Conservation (phyloP, 805 yeast species). For the Wickerhamiella brachini region DNA sequence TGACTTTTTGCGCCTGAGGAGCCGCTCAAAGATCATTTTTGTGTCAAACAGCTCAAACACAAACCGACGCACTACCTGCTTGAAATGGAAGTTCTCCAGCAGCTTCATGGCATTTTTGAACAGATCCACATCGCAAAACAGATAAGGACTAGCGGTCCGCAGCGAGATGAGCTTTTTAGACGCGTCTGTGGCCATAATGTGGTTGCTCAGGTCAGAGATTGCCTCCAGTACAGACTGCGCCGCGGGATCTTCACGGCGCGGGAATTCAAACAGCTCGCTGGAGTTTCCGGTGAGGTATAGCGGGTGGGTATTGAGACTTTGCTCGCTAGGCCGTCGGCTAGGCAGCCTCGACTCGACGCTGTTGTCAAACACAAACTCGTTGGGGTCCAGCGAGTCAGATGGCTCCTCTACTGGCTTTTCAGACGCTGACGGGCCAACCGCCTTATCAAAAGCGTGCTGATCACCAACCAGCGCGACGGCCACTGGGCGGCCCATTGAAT, state of each 20-base stretch:
- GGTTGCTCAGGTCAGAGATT: constrained; percentile 45
- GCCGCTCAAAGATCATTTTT: constrained; percentile 9
- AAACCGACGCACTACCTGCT: constrained; percentile 48
- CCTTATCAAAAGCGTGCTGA: constrained; percentile 9
- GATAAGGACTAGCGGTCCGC: constrained; percentile 35
- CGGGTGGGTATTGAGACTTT: constrained; percentile 2
- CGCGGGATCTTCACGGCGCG: constrained; percentile 4
- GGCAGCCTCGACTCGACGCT: not conserved
- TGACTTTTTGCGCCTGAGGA: not conserved
- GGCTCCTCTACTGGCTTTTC: not conserved
- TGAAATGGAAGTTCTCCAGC: constrained; percentile 45
- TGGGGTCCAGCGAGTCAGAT: not conserved
- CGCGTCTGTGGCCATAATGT: constrained; percentile 38
- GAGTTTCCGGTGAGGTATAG: constrained; percentile 4
- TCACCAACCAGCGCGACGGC: constrained; percentile 21
- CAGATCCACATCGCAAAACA: constrained; percentile 42
- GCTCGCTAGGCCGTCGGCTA: constrained; percentile 13
- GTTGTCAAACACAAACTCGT: not conserved
- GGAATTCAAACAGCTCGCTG: constrained; percentile 8
- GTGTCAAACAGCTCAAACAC: constrained; percentile 50
- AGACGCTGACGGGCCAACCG: not conserved
- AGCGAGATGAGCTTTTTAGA: constrained; percentile 42
- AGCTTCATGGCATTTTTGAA: constrained; percentile 38
- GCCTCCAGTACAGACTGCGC: constrained; percentile 16
- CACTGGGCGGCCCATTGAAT: constrained; percentile 7